These are phyloP conservation scores for Hysterium pulicare DNA, from an alignment of 2,329 filamentous ascomycete species.

Conservation along the genomic window DNA sequence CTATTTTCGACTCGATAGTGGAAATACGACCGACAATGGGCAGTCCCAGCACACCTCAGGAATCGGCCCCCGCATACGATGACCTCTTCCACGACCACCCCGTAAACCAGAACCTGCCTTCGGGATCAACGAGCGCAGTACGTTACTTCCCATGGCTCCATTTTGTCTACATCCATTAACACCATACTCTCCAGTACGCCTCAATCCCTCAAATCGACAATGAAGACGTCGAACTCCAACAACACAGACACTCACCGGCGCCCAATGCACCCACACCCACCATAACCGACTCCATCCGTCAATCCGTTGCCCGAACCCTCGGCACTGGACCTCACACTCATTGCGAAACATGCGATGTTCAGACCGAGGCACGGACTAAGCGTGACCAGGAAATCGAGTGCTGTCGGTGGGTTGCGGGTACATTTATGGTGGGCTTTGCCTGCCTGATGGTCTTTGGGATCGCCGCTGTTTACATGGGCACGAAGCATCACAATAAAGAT, in stretches of 20 bases:
- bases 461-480: conserved; percentile 7
- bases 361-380: conserved; percentile 15
- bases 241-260: conserved; percentile 10
- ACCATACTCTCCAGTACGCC: conserved; percentile 16
- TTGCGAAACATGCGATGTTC: conserved; percentile 26
- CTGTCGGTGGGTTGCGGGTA: conserved; percentile 22
- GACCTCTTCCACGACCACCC: conserved; percentile 24
- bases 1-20: too few species aligned
- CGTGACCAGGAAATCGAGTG: conserved; percentile 19
- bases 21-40: conserved; percentile 22
- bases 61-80: conserved; percentile 26
- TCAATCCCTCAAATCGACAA: conserved; percentile 20
- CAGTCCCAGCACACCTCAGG: conserved; percentile 13
- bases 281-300: conserved; percentile 15
- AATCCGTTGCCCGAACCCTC: conserved; percentile 24
- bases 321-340: conserved; percentile 16
- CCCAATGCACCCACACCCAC: conserved; percentile 2
- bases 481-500: conserved; percentile 5
- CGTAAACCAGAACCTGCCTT: conserved; percentile 14
- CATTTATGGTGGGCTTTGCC: conserved; percentile 18
- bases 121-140: conserved; percentile 19
- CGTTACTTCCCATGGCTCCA: conserved; percentile 2
- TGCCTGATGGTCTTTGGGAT: conserved; percentile 21
- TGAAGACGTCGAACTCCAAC: conserved; percentile 14
- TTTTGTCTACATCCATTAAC: conserved; percentile 3